These are phyloP conservation scores for Tetragonia tetragonoides DNA, from an alignment of 148 eudicot genomes.

Conservation along the genomic window DNA sequence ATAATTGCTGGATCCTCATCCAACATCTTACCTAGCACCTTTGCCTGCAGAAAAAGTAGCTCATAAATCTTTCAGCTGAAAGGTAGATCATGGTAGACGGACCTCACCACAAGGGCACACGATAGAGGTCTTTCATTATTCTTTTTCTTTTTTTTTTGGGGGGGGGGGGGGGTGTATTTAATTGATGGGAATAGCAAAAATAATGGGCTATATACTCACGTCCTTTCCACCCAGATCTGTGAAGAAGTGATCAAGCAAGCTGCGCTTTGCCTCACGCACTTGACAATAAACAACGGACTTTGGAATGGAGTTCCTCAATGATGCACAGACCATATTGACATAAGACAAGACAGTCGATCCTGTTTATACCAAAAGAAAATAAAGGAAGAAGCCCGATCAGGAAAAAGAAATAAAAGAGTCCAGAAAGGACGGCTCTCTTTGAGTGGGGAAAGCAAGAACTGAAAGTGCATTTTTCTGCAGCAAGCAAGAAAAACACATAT, in stretches of 20 bases:
- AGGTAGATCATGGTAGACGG: too few relatives aligned
- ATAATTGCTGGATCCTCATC: slow-evolving; percentile 96
- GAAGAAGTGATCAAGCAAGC: slow-evolving; percentile 90
- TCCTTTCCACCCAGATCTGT: slow-evolving; percentile 87
- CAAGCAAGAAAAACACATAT: neutral
- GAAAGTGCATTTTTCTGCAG: neutral
- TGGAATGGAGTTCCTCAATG: slow-evolving; percentile 83
- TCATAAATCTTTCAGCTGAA: slow-evolving; percentile 2
- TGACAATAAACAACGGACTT: slow-evolving; percentile 95
- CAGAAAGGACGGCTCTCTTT: too few relatives aligned
- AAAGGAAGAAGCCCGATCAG: neutral
- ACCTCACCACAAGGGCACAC: too few relatives aligned
- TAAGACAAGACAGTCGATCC: slow-evolving; percentile 86
- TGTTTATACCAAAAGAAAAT: slow-evolving; percentile 21
- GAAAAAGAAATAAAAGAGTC: too few relatives aligned
- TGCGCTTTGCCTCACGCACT: slow-evolving; percentile 97
- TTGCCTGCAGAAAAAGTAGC: slow-evolving; percentile 48
- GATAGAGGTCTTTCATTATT: too few relatives aligned
- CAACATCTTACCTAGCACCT: slow-evolving; percentile 63
- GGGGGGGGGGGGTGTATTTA: too few relatives aligned
- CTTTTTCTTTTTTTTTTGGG: too few relatives aligned
- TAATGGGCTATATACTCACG: slow-evolving; percentile 37
- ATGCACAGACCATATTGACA: slow-evolving; percentile 85
- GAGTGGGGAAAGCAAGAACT: neutral
- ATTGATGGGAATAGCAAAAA: too few relatives aligned